Conservation (phyloP, 148 eudicot species). For the Beta vulgaris region DNA sequence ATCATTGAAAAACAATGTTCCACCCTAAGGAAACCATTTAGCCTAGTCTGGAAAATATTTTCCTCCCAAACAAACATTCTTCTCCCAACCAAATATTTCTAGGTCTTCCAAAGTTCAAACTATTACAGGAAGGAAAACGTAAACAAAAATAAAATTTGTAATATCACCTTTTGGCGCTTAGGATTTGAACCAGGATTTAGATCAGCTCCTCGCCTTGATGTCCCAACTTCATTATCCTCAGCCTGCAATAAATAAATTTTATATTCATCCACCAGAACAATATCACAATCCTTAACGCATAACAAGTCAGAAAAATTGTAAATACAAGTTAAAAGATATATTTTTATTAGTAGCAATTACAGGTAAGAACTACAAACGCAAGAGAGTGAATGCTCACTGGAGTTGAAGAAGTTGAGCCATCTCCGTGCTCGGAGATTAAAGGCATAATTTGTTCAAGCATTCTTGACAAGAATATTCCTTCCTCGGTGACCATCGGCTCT, state of each 20-base stretch:
- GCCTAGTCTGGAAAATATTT: no score
- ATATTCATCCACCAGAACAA: not conserved
- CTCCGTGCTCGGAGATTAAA: conserved; percentile 28
- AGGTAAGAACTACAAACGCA: not conserved
- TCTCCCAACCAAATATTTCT: no score
- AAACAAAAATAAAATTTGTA: not conserved
- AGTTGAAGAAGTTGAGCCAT: conserved; percentile 28
- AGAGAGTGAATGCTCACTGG: conserved; percentile 28
- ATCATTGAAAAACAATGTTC: no score
- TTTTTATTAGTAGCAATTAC: not conserved
- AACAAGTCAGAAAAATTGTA: not conserved
- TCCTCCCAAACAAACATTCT: no score
- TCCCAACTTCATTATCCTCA: conserved; percentile 32
- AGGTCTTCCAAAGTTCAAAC: no score
- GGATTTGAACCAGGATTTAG: conserved; percentile 28
- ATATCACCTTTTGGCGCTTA: conserved; percentile 44
- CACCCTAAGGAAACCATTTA: no score
- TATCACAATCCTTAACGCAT: not conserved
- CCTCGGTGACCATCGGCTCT: conserved; percentile 32
- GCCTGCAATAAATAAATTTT: conserved; percentile 22
- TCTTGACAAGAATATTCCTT: conserved; percentile 40
- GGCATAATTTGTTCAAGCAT: conserved; percentile 46
- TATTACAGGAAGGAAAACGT: not conserved
- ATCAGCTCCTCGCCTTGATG: conserved; percentile 27
- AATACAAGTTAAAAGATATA: no score